Base-by-base conservation (phyloP, 2,329 filamentous ascomycete genomes). In the Arthrinium puccinioides region DNA sequence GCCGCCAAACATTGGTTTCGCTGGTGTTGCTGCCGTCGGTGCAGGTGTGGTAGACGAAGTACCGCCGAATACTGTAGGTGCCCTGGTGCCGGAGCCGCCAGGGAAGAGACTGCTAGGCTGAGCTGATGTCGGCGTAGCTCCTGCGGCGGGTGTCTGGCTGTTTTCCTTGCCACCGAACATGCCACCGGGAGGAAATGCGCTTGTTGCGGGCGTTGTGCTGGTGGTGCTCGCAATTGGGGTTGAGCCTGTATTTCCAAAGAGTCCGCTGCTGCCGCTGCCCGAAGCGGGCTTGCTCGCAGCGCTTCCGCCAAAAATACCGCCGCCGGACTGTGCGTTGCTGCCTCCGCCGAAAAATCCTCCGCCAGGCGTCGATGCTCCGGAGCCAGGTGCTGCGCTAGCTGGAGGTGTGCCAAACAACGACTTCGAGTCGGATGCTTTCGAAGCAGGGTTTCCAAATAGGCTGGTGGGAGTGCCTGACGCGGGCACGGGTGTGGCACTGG, bases 1-100 rank as follows among this genome's bases (percentile, higher is more conserved):
- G n/a, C 55, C 45, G 19, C 51, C 47, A 38, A 74, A 66, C 37
- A 62, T 42, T 13, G 70, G 64, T 53, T 74, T 75, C n/a, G 63
- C 62, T 20, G 66, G 66, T 15, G 65, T 69, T 15, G 61, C 54
- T 31, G 58, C 48, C 18, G 50, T 46, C n/a, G 44, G 42, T 19
- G 48, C 26, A 21, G 48, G 33, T 2, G 50, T 45, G 16, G 29
- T 45, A 37, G 40, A 46, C 11, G 44, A 30, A 28, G 30, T 43
- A 13, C 42, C 19, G 27, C 43, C 45, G 36, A 57, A 55, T n/a
- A 52, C 32, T 30, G 44, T 46, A 20, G 27, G 32, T 19, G 46
- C 37, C n/a, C 44, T 40, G 25, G 35, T 30, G 13, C 29, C 9
- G 10, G 39, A 35, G 25, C 46, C 45, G 32, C 21, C 24, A 15